These are phyloP conservation scores for Iris macrosiphon DNA, from an alignment of 106 monocot genomes.

Conservation along the genomic window DNA sequence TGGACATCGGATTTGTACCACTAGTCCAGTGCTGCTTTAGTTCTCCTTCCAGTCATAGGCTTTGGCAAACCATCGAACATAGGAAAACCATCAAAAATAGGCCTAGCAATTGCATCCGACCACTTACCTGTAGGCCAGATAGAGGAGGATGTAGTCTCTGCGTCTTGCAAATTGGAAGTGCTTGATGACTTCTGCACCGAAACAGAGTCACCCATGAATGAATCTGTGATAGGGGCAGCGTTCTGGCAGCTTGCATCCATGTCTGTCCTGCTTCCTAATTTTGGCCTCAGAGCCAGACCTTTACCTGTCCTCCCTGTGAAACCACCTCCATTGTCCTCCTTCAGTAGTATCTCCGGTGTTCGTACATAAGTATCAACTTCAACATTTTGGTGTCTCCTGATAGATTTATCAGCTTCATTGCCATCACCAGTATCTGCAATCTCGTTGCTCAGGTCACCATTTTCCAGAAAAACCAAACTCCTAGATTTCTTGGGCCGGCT, in stretches of 20 bases:
- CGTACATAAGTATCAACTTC: slow-evolving; percentile 17
- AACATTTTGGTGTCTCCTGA: slow-evolving; percentile 42
- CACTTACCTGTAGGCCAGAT: slow-evolving; percentile 43
- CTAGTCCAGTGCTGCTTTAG: not conserved
- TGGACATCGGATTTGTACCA: too few relatives aligned
- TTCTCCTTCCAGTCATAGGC: slow-evolving; percentile 8
- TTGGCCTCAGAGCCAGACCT: too few relatives aligned
- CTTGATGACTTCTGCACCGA: slow-evolving; percentile 52
- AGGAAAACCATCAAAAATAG: too few relatives aligned
- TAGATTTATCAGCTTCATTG: too few relatives aligned
- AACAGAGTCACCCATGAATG: slow-evolving; percentile 12
- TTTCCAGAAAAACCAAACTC: too few relatives aligned
- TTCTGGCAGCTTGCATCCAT: slow-evolving; percentile 14
- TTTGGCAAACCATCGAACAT: slow-evolving; percentile 53
- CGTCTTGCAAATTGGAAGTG: too few relatives aligned
- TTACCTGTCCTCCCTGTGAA: slow-evolving; percentile 23
- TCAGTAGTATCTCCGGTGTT: slow-evolving; percentile 3
- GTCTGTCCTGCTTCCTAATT: slow-evolving; percentile 26
- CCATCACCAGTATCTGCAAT: slow-evolving; percentile 10
- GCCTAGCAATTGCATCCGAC: slow-evolving; percentile 34
- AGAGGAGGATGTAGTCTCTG: too few relatives aligned
- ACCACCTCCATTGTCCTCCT: slow-evolving; percentile 14
- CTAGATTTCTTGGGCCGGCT: slow-evolving; percentile 10
- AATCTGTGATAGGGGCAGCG: slow-evolving; percentile 5
- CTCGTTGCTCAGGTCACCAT: not conserved